Base-by-base conservation (phyloP, 2,329 filamentous ascomycete species). In the Pseudogymnoascus destructans region DNA sequence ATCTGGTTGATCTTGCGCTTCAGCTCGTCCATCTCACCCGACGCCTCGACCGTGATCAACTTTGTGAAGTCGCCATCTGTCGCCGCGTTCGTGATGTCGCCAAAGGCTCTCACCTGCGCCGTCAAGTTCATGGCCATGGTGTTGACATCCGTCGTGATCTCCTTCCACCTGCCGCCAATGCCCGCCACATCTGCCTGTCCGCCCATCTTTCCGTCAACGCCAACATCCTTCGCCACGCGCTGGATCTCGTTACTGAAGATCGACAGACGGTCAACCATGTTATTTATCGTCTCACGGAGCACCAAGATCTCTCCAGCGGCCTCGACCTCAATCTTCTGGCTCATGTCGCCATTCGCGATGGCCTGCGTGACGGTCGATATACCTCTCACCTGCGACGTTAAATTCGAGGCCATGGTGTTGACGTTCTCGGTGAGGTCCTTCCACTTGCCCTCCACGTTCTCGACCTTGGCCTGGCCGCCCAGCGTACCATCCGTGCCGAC, bases 1-100 rank as follows among this genome's bases (percentile, higher is more conserved):
- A 98, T 98, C 75, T 95, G 89, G 71, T 97, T 98, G 79, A 98
- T 97, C 78, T 97, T 97, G 67, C 91, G 85, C 74, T 98, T 98
- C 66, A 98, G 79, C 72, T 97, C 92, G 72, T 97, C 93, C 93
- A 98, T 97, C 73, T 98, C 93, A 63, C 93, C 93, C 10, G 92
- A 96, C 17, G 93, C 93, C 71, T 96, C 91, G 15, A 98, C 92
- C 54, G 93, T 95, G 70, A 98, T 92, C 59, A 95, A 83, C 70
- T 96, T 95, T 21, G 89, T 95, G 71, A 97, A 97, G 72, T 98
- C 92, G 63, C 93, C 93, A 69, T 95, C 91, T 60, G 92, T 96
- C 25, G 93, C 93, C 35, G 93, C 84, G 71, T 96, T 95, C n/a
- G 92, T 96, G 66, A 98, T 97, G 70, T 97, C 92, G 58, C 91